Evolutionary conservation across 352 stramenopile genomes (phyloP), one percentile per base, ranked within the genome.

Genomic region (Phytophthora podocarpi): DNA sequence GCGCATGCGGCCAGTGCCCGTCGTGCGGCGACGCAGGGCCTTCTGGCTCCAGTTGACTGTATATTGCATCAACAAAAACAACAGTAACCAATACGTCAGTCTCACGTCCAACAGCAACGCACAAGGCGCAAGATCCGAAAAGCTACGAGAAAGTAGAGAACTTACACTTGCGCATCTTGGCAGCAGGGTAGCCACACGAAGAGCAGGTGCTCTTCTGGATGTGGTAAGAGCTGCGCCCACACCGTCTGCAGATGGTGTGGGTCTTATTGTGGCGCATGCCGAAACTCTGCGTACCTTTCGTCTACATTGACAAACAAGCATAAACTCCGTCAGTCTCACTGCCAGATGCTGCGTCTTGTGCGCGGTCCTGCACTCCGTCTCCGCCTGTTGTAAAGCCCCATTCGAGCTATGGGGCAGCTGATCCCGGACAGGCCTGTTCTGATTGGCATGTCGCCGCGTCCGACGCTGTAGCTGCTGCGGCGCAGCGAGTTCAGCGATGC

Each of bases 181-280:
- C 94, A 65, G 82, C 89, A 43, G 97, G 97, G 90, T 99, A 99
- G 72, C 97, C 97, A 85, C 98, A 99, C 67, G 93, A 99, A 67
- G 96, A 96, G 93, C 98, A 99, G 51, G 86, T 93, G 69, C 87
- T 91, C 97, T 99, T 99, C 91, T 99, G 98, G 72, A 99, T 98
- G 96, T 99, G 98, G 91, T 98, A 99, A 67, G 97, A 99, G 74
- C 90, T 93, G 76, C 98, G 98, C 64, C 97, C 97, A 84, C 98
- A 99, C 67, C 98, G 95, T 88, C 97, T 93, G 84, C 98, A 99
- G 69, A 98, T 89, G 61, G 97, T 99, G 96, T 99, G 98, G 67
- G 97, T 98, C 96, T 99, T 99, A 82, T 98, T 99, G 93, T 99
- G 97, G 82, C 97, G 95, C 91, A 99, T 99, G 92, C 98, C 98